phyloP scores from a whole-genome alignment of 208 protist species.

The Acanthamoeba healyi region DNA sequence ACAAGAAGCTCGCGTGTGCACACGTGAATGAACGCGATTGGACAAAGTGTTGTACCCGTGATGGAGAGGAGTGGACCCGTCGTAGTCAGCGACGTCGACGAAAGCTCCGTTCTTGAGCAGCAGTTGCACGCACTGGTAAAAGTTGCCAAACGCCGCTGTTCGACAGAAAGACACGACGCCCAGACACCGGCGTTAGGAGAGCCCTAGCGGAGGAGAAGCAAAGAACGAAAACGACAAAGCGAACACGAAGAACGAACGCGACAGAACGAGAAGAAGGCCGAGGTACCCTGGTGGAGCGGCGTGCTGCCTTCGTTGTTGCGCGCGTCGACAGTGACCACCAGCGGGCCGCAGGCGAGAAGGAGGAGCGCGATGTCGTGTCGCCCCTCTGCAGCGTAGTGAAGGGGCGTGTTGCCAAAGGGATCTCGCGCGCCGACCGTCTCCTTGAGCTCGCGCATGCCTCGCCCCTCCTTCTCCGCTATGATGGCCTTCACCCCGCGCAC shows the following conservation, averaged over 20 bases:
- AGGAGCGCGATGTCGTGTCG: background rate
- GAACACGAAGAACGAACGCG: background rate
- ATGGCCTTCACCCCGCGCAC: background rate
- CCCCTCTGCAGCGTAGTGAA: conserved; percentile 34
- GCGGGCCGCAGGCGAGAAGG: background rate
- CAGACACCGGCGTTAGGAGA: background rate
- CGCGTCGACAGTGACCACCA: background rate
- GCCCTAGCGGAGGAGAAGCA: too few species aligned
- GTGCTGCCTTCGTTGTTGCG: conserved; percentile 52
- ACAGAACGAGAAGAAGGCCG: background rate
- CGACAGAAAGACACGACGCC: background rate
- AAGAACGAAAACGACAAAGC: background rate
- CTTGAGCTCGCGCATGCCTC: background rate
- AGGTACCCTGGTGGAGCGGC: background rate
- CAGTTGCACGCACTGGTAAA: background rate
- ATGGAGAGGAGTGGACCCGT: conserved; percentile 5
- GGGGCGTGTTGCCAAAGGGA: conserved; percentile 36
- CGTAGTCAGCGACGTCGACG: background rate
- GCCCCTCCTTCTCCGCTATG: background rate
- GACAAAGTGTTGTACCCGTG: conserved; percentile 9
- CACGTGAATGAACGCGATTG: too few species aligned
- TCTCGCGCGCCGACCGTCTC: background rate
- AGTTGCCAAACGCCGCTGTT: conserved; percentile 30
- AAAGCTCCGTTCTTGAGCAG: background rate
- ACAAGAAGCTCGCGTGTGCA: background rate